A percentile compares a stretch with the other conserved stretches of the same genome.
phyloP scores from a whole-genome alignment of 2,329 filamentous ascomycete genomes.

The Amauroascus verrucosus region DNA sequence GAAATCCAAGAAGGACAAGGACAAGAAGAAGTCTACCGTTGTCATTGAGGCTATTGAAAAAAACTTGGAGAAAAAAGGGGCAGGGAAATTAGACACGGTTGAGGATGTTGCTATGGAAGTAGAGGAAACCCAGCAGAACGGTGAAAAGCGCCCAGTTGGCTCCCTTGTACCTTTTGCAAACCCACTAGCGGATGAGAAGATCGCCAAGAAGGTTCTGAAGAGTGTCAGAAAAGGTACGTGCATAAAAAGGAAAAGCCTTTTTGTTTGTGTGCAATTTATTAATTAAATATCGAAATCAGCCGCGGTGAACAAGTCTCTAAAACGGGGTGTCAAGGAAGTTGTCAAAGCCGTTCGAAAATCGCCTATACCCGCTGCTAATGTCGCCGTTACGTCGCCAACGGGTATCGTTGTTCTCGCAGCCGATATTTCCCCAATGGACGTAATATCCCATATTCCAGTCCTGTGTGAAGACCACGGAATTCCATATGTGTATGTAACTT shows the following conservation, averaged over 20 bases:
- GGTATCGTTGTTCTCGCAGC: constrained; percentile 83
- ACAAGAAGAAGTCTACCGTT: constrained; percentile 34
- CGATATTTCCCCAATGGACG: constrained; percentile 96
- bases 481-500: constrained; percentile 90
- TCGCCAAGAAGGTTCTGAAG: constrained; percentile 43
- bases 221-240: constrained; percentile 42
- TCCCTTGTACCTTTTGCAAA: constrained; percentile 43
- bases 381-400: constrained; percentile 53
- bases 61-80: constrained; percentile 29
- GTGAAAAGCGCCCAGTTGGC: constrained; percentile 30
- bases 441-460: constrained; percentile 95
- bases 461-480: constrained; percentile 97
- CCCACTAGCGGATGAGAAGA: constrained; percentile 42
- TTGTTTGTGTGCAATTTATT: constrained; percentile 15
- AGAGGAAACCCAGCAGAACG: constrained; percentile 20
- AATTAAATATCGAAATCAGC: constrained; percentile 45
- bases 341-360: constrained; percentile 97
- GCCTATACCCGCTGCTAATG: constrained; percentile 54
- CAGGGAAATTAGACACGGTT: constrained; percentile 24
- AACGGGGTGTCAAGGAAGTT: constrained; percentile 97
- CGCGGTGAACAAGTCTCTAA: constrained; percentile 88
- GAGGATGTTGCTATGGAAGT: constrained; percentile 22
- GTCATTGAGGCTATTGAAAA: constrained; percentile 33
- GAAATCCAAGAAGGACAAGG: constrained; percentile 40
- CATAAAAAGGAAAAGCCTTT: background rate